Evolutionary conservation across 768 basidiomycete species (phyloP), one percentile per base, ranked within the genome.

Genomic region (Boletus sp.): DNA sequence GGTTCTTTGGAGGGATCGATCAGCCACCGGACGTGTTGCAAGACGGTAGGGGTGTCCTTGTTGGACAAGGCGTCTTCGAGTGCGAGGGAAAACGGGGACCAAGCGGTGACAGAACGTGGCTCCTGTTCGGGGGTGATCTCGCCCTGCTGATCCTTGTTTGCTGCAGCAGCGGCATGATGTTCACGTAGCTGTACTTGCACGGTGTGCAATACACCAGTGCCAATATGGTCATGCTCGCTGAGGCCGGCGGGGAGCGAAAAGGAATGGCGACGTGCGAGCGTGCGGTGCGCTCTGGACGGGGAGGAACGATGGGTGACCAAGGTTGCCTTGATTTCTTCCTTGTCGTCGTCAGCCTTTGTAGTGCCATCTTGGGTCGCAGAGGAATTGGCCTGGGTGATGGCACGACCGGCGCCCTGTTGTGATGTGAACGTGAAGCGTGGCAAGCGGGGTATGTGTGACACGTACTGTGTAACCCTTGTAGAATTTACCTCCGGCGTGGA

Each of bases 361-460:
- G 72, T 61, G 14, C 74, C 74, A 58, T 88, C 87, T 38, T 81
- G 75, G 1, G 80, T 75, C 8, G 82, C 77, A 2, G 83, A 74
- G 1, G 82, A 74, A 59, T 85, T 87, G 11, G 84, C 88, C 48
- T 90, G 89, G 1, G 87, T 85, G 19, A 88, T 79, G 47, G 87
- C 79, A 45, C 90, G 82, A 10, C 83, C 85, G 2, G 84, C 79
- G 33, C 81, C 82, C 88, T 90, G 65, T 19, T 54, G 37, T 15
- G 30, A 42, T 17, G n/a, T 19, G 21, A 5, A 47, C 25, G 56
- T 62, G 35, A 65, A 55, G 4, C 15, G 44, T 7, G 19, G 5
- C 42, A 14, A 29, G 29, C 3, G 14, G 11, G 11, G 14, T 0
- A 10, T 5, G 17, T 10, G 53, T 5, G 54, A 30, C 30, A 77